Evolutionary conservation across 805 yeast species (phyloP).

Genomic region (Candida pseudofarinosa): DNA sequence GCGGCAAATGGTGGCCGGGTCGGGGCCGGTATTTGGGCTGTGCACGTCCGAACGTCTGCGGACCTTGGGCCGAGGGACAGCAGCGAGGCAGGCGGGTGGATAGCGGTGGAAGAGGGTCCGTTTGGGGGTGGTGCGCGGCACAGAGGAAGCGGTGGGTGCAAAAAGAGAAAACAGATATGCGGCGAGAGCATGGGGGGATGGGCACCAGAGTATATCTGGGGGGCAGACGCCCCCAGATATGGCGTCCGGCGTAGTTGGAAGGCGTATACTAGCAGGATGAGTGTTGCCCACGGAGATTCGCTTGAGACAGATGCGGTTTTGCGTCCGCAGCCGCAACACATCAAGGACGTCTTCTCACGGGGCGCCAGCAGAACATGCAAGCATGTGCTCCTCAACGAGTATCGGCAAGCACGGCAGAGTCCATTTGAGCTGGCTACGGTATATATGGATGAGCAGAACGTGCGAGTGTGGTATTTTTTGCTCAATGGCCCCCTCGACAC

Average conservation of each 20-base stretch:
- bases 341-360: background rate
- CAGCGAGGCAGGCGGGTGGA: too few relatives aligned
- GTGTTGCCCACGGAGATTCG: background rate
- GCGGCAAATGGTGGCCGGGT: background rate
- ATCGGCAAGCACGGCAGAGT: conserved; percentile 1
- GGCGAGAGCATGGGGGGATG: background rate
- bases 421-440: conserved; percentile 10
- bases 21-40: background rate
- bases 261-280: background rate
- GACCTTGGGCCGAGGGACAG: background rate
- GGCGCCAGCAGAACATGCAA: background rate
- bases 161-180: background rate
- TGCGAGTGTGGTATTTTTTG: conserved; percentile 13
- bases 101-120: too few relatives aligned
- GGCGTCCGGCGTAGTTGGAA: too few relatives aligned
- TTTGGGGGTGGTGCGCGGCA: too few relatives aligned
- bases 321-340: background rate
- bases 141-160: background rate
- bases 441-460: conserved; percentile 10
- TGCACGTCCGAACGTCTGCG: background rate
- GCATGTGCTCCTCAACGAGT: conserved; percentile 7
- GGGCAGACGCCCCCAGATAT: too few relatives aligned
- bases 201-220: too few relatives aligned
- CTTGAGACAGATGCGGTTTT: background rate
- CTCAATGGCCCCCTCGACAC: conserved; percentile 11